These are phyloP conservation scores for Eimeria praecox DNA, from an alignment of 169 alveolate genomes.

Conservation along the genomic window DNA sequence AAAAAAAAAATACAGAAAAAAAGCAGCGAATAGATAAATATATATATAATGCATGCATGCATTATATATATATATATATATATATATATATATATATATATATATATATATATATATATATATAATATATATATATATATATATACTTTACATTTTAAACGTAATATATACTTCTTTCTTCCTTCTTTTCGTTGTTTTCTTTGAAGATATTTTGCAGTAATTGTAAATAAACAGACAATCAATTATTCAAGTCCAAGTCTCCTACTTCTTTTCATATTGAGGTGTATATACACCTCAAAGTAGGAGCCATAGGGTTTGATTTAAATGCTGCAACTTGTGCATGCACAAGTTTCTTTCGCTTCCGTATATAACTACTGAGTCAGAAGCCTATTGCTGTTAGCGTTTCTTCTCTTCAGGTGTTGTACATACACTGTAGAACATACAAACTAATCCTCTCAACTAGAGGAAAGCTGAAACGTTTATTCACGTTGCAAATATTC, in stretches of 20 bases:
- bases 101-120: not conserved
- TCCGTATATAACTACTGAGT: too few species aligned
- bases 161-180: too few species aligned
- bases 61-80: not conserved
- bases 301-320: too few species aligned
- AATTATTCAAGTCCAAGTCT: not conserved
- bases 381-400: too few species aligned
- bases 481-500: too few species aligned
- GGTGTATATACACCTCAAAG: not conserved
- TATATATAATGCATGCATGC: not conserved
- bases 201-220: too few species aligned
- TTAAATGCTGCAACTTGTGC: not conserved
- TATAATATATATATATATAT: not conserved
- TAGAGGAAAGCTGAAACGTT: too few species aligned
- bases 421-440: not conserved
- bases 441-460: not conserved
- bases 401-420: not conserved
- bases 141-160: too few species aligned
- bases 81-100: not conserved
- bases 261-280: not conserved
- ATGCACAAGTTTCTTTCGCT: too few species aligned
- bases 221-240: too few species aligned
- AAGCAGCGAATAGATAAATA: not conserved
- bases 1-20: slow-evolving; percentile 71
- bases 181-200: not conserved